phyloP scores from a whole-genome alignment of 495 filamentous ascomycete genomes.

The Choiromyces venosus region DNA sequence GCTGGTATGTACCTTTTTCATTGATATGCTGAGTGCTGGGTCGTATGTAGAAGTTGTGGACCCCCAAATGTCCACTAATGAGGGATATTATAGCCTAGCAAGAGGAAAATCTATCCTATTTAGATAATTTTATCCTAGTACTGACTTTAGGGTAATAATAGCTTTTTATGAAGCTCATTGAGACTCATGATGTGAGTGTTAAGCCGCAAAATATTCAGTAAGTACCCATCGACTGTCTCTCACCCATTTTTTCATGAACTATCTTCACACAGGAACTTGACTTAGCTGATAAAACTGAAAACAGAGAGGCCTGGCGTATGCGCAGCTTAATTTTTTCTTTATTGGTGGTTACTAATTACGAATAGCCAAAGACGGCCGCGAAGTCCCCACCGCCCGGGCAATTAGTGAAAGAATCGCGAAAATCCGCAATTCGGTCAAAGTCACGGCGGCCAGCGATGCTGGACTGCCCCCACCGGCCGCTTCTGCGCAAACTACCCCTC shows the following conservation, averaged over 20 bases:
- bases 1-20: conserved; percentile 11
- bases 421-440: conserved; percentile 14
- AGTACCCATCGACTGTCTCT: not conserved
- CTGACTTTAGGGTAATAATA: conserved; percentile 3
- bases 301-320: conserved; percentile 33
- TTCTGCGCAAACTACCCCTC: conserved; percentile 9
- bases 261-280: not conserved
- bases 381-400: conserved; percentile 29
- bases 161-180: conserved; percentile 33
- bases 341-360: not conserved
- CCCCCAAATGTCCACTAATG: not conserved
- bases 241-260: not conserved
- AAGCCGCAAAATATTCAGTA: conserved; percentile 30
- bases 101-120: not conserved
- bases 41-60: not conserved
- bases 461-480: not conserved
- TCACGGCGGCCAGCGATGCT: not conserved
- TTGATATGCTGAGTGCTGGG: not conserved
- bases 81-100: not conserved
- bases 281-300: not conserved
- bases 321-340: not conserved
- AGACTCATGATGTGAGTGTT: conserved; percentile 27
- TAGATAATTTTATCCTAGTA: not conserved
- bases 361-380: conserved; percentile 25
- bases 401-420: conserved; percentile 28